Evolutionary conservation across 176 grass and related monocot species (phyloP).

Genomic region (Oryza glumipatula): DNA sequence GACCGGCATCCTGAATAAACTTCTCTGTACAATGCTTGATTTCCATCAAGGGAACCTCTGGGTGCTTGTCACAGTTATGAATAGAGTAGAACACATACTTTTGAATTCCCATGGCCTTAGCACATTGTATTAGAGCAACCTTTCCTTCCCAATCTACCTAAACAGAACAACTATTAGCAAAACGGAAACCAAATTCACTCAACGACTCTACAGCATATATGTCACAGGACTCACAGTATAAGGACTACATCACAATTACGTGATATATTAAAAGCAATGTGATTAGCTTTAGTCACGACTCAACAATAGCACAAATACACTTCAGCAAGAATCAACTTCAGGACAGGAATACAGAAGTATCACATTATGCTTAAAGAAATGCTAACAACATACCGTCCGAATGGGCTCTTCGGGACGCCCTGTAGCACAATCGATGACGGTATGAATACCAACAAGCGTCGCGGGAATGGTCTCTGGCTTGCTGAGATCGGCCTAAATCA

Average conservation of each 20-base stretch:
- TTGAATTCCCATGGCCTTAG: slow-evolving; percentile 98
- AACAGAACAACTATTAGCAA: slow-evolving; percentile 56
- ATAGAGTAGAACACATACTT: slow-evolving; percentile 98
- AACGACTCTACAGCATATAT: not conserved
- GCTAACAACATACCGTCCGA: slow-evolving; percentile 56
- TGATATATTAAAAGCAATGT: not conserved
- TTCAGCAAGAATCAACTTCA: not conserved
- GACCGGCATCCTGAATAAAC: slow-evolving; percentile 86
- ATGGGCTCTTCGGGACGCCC: slow-evolving; percentile 97
- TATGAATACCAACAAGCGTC: slow-evolving; percentile 90
- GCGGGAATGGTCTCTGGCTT: slow-evolving; percentile 97
- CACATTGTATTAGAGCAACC: slow-evolving; percentile 97
- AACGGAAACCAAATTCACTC: not conserved
- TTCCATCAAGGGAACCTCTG: slow-evolving; percentile 98
- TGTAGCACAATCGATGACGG: slow-evolving; percentile 90
- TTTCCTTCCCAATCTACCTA: slow-evolving; percentile 99
- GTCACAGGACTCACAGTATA: not conserved
- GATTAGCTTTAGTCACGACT: not conserved
- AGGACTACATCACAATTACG: not conserved
- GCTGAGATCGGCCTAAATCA: slow-evolving; percentile 83
- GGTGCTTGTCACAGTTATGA: slow-evolving; percentile 98
- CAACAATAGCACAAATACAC: not conserved
- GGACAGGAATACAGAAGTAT: not conserved
- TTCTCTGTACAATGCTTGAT: slow-evolving; percentile 98
- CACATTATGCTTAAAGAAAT: not conserved